Evolutionary conservation across 495 filamentous ascomycete species (phyloP).

Genomic region (Neurospora pannonica): DNA sequence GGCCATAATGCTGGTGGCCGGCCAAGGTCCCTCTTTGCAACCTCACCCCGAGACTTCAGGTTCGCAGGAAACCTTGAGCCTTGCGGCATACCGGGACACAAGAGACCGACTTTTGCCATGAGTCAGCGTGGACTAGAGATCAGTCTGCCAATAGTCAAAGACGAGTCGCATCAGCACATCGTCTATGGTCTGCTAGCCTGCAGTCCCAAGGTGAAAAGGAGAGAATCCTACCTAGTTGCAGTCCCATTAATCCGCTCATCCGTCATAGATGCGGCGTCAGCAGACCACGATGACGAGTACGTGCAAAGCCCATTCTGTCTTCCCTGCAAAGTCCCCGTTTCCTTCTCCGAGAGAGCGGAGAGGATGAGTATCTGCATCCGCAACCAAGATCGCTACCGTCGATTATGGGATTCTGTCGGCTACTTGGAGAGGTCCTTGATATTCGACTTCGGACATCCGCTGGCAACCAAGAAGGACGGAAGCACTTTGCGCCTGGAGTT

Average conservation of each 20-base stretch:
- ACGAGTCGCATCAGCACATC: not conserved
- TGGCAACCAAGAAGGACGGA: not conserved
- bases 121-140: not conserved
- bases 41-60: not conserved
- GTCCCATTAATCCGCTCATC: not conserved
- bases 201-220: not conserved
- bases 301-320: not conserved
- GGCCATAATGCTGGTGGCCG: not conserved
- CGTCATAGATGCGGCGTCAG: not conserved
- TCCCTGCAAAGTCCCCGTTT: not conserved
- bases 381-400: not conserved
- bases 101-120: not conserved
- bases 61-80: not conserved
- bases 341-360: not conserved
- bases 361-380: not conserved
- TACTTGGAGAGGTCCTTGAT: not conserved
- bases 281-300: not conserved
- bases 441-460: not conserved
- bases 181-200: not conserved
- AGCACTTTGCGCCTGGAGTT: not conserved
- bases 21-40: not conserved
- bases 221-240: not conserved
- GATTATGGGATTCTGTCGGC: not conserved
- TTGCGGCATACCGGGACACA: not conserved
- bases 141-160: not conserved